phyloP scores from a whole-genome alignment of 352 stramenopile genomes.

The Globisporangium viniferum region DNA sequence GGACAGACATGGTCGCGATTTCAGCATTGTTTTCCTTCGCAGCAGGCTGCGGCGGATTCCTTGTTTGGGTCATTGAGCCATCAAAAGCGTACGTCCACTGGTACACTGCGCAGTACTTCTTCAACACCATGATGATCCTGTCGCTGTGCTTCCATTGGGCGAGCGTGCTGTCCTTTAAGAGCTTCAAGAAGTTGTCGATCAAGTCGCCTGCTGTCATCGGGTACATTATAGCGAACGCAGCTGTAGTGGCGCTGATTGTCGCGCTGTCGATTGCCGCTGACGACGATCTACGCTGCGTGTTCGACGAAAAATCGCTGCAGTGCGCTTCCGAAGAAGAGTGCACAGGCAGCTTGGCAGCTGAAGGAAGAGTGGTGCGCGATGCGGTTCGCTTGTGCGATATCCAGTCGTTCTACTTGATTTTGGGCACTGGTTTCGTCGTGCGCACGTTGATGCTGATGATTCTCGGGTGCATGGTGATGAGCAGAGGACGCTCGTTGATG shows the following conservation, averaged over 20 bases:
- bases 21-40: conserved; percentile 80
- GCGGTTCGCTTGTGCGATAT: conserved; percentile 71
- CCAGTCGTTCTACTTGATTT: conserved; percentile 76
- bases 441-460: conserved; percentile 86
- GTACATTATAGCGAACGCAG: conserved; percentile 63
- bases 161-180: conserved; percentile 81
- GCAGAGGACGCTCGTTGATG: conserved; percentile 77
- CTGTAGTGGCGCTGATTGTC: conserved; percentile 68
- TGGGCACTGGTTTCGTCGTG: conserved; percentile 76
- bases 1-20: conserved; percentile 86
- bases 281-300: conserved; percentile 70
- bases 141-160: conserved; percentile 88
- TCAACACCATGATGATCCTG: conserved; percentile 85
- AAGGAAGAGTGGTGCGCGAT: conserved; percentile 64
- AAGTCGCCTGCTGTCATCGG: conserved; percentile 75
- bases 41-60: conserved; percentile 64
- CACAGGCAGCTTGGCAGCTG: conserved; percentile 49
- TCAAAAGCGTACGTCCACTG: conserved; percentile 85
- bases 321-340: conserved; percentile 62
- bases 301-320: conserved; percentile 50
- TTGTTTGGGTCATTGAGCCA: conserved; percentile 83
- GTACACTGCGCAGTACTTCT: conserved; percentile 86
- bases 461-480: conserved; percentile 86
- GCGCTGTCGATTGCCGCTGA: conserved; percentile 47
- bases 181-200: conserved; percentile 83